Conservation (phyloP, 2,329 filamentous ascomycete genomes). For the Lachnum nothofagi region DNA sequence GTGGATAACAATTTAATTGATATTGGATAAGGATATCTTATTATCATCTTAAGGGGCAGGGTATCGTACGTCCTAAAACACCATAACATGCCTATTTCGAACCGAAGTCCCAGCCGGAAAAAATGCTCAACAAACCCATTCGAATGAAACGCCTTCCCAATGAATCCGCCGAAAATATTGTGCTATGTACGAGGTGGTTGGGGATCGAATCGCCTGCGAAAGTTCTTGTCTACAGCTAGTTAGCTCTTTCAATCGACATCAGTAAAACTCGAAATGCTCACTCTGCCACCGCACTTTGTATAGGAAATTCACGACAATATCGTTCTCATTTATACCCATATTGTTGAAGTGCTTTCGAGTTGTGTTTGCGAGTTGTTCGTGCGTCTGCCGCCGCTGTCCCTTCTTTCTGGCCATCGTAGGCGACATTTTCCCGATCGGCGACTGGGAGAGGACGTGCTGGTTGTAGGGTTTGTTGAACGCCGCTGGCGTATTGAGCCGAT, state of each 20-base stretch:
- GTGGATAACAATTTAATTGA: no score
- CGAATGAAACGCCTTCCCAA: conserved; percentile 3
- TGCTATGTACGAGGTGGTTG: conserved; percentile 24
- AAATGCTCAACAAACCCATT: not conserved
- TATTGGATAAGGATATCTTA: no score
- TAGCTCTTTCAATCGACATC: conserved; percentile 1
- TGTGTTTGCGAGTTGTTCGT: conserved; percentile 65
- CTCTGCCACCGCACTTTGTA: conserved; percentile 35
- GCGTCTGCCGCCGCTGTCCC: conserved; percentile 60
- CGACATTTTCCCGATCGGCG: conserved; percentile 65
- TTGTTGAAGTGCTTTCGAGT: conserved; percentile 82
- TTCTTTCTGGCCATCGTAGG: conserved; percentile 69
- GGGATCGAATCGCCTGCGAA: conserved; percentile 36
- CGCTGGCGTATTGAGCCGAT: conserved; percentile 65
- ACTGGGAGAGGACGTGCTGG: conserved; percentile 55
- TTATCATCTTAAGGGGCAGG: not conserved
- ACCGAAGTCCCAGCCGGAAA: not conserved
- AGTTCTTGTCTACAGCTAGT: conserved; percentile 34
- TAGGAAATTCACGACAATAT: conserved; percentile 63
- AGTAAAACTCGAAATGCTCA: conserved; percentile 11
- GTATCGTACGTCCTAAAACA: conserved; percentile 7
- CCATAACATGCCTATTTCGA: conserved; percentile 7
- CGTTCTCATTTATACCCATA: conserved; percentile 72
- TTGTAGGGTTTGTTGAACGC: conserved; percentile 63
- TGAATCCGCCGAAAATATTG: not conserved